Percentiles rank a stretch among this genome's conserved stretches.
phyloP scores from a whole-genome alignment of 805 yeast species.

The Myxozyma melibiosi region DNA sequence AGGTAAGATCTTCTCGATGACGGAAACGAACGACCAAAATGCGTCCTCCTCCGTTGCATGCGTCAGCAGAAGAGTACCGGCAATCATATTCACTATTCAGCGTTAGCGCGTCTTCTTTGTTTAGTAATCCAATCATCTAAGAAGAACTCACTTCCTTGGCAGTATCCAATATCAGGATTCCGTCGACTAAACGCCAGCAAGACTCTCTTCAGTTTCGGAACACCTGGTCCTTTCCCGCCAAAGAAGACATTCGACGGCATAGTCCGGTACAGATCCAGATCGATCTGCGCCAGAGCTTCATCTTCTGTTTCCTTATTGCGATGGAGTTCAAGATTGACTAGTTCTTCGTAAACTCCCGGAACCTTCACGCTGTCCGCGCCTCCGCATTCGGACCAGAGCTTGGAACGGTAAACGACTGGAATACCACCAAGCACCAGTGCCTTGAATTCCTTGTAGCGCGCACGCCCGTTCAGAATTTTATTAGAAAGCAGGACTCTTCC shows the following conservation, averaged over 20 bases:
- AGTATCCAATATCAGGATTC: constrained; percentile 55
- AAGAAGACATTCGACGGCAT: constrained; percentile 58
- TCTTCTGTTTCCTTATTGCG: constrained; percentile 29
- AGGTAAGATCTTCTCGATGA: constrained; percentile 55
- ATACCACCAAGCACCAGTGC: constrained; percentile 51
- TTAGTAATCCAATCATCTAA: neutral
- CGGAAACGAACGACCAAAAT: constrained; percentile 54
- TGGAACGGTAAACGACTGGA: constrained; percentile 51
- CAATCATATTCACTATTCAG: constrained; percentile 55
- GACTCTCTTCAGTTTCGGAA: constrained; percentile 50
- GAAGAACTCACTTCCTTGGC: constrained; percentile 50
- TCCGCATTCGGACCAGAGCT: constrained; percentile 57
- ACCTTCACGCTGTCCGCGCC: constrained; percentile 50
- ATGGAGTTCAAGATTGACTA: constrained; percentile 31
- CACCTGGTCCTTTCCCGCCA: constrained; percentile 58
- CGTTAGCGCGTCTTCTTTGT: constrained; percentile 20
- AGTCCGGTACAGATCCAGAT: constrained; percentile 57
- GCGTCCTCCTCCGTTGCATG: constrained; percentile 53
- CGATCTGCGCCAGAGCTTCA: constrained; percentile 52
- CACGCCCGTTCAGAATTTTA: constrained; percentile 22
- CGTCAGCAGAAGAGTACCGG: constrained; percentile 53
- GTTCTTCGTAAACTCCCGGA: constrained; percentile 52
- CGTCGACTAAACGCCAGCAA: constrained; percentile 54
- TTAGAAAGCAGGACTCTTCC: constrained; percentile 45
- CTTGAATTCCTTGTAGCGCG: constrained; percentile 40